Evolutionary conservation across 2,329 filamentous ascomycete species (phyloP).

Genomic region (Keithomyces neogunnii): DNA sequence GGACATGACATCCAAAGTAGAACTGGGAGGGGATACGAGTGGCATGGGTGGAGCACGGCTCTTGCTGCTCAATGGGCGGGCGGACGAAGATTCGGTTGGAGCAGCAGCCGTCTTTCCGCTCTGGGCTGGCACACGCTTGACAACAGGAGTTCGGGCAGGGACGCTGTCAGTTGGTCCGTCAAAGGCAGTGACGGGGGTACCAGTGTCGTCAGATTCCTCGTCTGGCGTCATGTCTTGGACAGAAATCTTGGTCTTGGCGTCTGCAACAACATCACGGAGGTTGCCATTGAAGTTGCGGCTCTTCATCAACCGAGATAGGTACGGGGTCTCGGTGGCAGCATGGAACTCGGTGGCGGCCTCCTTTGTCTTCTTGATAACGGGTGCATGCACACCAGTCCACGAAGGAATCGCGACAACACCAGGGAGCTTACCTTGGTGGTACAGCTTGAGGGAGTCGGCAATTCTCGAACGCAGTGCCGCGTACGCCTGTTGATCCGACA

Average conservation of each 20-base stretch:
- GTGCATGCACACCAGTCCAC: constrained; percentile 11
- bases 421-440: constrained; percentile 41
- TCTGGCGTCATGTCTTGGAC: constrained; percentile 42
- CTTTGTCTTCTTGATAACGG: background rate
- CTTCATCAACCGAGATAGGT: constrained; percentile 58
- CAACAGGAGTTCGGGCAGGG: constrained; percentile 27
- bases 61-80: constrained; percentile 51
- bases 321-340: constrained; percentile 51
- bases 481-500: constrained; percentile 44
- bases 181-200: constrained; percentile 10
- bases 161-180: constrained; percentile 9
- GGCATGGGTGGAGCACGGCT: constrained; percentile 32
- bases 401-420: constrained; percentile 37
- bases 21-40: constrained; percentile 28
- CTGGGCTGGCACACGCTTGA: constrained; percentile 52
- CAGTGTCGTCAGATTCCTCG: constrained; percentile 42
- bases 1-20: constrained; percentile 11
- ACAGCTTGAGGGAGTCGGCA: constrained; percentile 43
- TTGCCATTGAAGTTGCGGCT: constrained; percentile 53
- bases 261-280: constrained; percentile 47
- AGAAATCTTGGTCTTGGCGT: constrained; percentile 47
- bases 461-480: constrained; percentile 43
- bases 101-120: constrained; percentile 42
- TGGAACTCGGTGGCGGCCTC: constrained; percentile 29
- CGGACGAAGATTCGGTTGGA: constrained; percentile 24